Evolutionary conservation across 371 early-diverging fungal genomes (phyloP).

Genomic region (Mucor circinelloides): DNA sequence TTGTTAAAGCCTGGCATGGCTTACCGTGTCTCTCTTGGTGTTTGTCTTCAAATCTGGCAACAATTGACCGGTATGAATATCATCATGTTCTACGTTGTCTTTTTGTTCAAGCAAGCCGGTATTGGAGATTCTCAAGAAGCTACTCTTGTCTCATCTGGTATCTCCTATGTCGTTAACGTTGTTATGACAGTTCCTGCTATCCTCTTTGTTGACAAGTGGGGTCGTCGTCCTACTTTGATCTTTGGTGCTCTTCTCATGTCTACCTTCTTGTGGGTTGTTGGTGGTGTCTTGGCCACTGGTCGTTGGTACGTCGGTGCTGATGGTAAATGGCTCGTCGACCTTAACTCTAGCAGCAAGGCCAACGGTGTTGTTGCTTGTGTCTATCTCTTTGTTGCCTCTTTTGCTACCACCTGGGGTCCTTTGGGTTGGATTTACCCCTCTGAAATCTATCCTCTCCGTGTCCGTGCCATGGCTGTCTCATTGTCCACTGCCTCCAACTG

Average conservation of each 20-base stretch:
- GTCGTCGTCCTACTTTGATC: slow-evolving; percentile 62
- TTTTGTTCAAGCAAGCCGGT: slow-evolving; percentile 47
- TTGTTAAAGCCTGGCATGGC: slow-evolving; percentile 47
- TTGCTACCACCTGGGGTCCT: slow-evolving; percentile 91
- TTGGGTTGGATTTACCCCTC: slow-evolving; percentile 93
- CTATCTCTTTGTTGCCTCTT: slow-evolving; percentile 74
- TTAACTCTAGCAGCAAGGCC: slow-evolving; percentile 15
- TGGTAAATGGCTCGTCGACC: slow-evolving; percentile 16
- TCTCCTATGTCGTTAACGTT: slow-evolving; percentile 39
- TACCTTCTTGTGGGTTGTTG: slow-evolving; percentile 41
- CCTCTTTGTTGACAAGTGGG: slow-evolving; percentile 77
- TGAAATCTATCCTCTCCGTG: slow-evolving; percentile 81
- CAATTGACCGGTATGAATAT: slow-evolving; percentile 79
- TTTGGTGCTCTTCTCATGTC: slow-evolving; percentile 52
- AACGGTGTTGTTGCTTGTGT: slow-evolving; percentile 56
- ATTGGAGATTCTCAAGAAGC: slow-evolving; percentile 38
- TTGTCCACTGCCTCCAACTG: slow-evolving; percentile 91
- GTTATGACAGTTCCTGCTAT: slow-evolving; percentile 78
- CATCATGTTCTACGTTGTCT: slow-evolving; percentile 54
- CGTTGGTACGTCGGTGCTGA: slow-evolving; percentile 34
- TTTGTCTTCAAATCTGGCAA: slow-evolving; percentile 74
- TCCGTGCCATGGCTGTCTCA: slow-evolving; percentile 84
- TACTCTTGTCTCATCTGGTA: slow-evolving; percentile 44
- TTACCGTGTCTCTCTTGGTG: slow-evolving; percentile 69
- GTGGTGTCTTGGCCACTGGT: slow-evolving; percentile 53